Base-by-base conservation (phyloP, 148 eudicot species). In the Nepenthes gracilis region DNA sequence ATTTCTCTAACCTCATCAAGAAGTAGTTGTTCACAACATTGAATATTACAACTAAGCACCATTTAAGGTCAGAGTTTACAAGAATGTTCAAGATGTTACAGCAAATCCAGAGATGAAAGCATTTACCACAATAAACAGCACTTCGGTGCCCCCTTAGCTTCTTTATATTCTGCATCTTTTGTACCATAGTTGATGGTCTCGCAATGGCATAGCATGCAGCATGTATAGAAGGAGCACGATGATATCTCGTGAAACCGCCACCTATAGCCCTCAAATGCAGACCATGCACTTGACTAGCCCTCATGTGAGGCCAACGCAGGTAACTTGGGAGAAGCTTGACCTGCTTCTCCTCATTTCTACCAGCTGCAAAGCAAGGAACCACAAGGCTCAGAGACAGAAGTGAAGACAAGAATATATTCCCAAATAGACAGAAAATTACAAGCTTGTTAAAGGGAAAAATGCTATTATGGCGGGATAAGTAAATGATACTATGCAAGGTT, bases 261-360 rank as follows among this genome's bases (percentile, higher is more conserved):
- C 99, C 99, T 35, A 94, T 81, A 66, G 85, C 92, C 75, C 96
- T 86, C 64, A 94, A 70, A 62, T 73, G 75, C 59, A 94, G 77
- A 47, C 87, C 99, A 75, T 74, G 97, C 47, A 94, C 92, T 82
- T 94, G 99, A 79, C 86, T 85, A 71, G 85, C 82, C 76, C 77
- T 84, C 84, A 73, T 81, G 78, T 94, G 99, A 70, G 99, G 99
- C 99, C 99, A 94, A 51, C 92, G 83, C 73, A 89, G 77, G 75
- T 84, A 89, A 60, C 77, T 62, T 57, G 95, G 92, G 33, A 78
- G 70, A 62, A 55, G 65, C 73, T 79, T 86, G 34, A 53, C 73
- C 71, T 72, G 77, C 57, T 77, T 82, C 63, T 63, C 82, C 55
- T 70, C 72, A 65, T 67, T 74, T 73, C 57, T 68, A 63, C 78